Conservation (phyloP, 805 yeast genomes). For the Nakazawaea molendinolei region DNA sequence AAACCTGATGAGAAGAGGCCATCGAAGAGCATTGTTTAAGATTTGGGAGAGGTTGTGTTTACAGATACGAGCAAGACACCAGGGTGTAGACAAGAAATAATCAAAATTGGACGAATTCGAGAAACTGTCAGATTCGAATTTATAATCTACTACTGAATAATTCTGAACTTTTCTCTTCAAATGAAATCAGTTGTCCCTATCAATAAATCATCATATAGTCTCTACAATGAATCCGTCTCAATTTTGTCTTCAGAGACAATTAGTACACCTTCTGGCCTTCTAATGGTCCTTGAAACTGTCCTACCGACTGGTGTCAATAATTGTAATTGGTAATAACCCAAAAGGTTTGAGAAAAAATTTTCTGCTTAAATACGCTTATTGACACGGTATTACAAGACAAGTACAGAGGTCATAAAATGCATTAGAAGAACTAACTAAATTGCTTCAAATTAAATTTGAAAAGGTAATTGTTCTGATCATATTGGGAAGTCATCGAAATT, state of each 20-base stretch:
- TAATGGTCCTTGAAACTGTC: neutral
- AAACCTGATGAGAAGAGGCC: no score
- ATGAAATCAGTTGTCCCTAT: constrained; percentile 16
- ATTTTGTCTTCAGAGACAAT: neutral
- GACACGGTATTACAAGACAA: neutral
- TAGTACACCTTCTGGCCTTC: neutral
- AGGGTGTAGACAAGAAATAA: no score
- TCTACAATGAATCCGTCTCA: neutral
- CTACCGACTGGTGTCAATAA: neutral
- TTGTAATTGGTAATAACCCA: neutral
- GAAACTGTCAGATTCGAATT: constrained; percentile 10
- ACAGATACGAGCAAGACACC: no score
- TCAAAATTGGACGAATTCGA: no score
- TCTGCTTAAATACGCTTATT: neutral
- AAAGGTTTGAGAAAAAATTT: neutral
- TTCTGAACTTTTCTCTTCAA: constrained; percentile 12
- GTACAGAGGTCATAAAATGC: no score
- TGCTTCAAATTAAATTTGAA: no score
- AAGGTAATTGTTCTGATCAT: no score
- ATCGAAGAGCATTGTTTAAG: no score
- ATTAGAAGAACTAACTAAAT: no score
- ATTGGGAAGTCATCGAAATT: no score
- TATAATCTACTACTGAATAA: constrained; percentile 12
- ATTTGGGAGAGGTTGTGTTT: no score
- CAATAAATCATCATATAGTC: constrained; percentile 13